Evolutionary conservation across 352 stramenopile species (phyloP).

Genomic region (Blastocystis sp.): DNA sequence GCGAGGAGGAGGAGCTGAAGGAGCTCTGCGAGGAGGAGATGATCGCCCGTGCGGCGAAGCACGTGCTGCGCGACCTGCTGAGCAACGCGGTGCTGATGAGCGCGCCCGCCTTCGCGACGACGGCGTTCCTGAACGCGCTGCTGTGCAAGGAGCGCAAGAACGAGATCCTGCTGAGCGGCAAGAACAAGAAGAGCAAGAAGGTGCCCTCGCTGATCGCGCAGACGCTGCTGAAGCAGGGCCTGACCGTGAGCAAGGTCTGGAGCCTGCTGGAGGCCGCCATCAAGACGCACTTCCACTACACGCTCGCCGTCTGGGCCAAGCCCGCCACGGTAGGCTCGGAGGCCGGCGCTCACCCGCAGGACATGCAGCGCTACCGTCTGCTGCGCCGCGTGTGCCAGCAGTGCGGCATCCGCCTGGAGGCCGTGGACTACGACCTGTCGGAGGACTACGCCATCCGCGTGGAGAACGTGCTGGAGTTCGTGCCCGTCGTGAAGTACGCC

Average conservation of each 20-base stretch:
- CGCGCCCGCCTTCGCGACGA: constrained; percentile 4
- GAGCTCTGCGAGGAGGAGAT: constrained; percentile 53
- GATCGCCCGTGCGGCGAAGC: constrained; percentile 55
- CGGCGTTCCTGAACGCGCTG: constrained; percentile 44
- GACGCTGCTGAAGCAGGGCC: not conserved
- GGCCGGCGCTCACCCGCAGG: not conserved
- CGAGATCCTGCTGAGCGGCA: constrained; percentile 48
- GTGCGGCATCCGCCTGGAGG: constrained; percentile 39
- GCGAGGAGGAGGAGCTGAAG: not conserved
- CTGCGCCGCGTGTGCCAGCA: constrained; percentile 52
- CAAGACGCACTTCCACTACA: constrained; percentile 59
- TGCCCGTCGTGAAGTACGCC: constrained; percentile 53
- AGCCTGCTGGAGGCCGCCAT: constrained; percentile 22
- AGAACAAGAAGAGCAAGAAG: constrained; percentile 60
- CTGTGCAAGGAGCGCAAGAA: constrained; percentile 37
- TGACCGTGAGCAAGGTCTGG: constrained; percentile 35
- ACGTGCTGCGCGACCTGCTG: constrained; percentile 57
- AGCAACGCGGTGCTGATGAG: constrained; percentile 22
- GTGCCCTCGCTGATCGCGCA: constrained; percentile 45
- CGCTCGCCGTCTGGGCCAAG: constrained; percentile 42
- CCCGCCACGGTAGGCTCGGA: not conserved
- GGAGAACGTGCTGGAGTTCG: constrained; percentile 64
- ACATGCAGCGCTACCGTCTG: constrained; percentile 22
- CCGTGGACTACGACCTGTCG: constrained; percentile 17
- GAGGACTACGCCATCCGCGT: constrained; percentile 33